Percentiles rank a stretch among this genome's conserved stretches.
Conservation (phyloP, 177 flowering plant species). For the Telopea speciosissima region DNA sequence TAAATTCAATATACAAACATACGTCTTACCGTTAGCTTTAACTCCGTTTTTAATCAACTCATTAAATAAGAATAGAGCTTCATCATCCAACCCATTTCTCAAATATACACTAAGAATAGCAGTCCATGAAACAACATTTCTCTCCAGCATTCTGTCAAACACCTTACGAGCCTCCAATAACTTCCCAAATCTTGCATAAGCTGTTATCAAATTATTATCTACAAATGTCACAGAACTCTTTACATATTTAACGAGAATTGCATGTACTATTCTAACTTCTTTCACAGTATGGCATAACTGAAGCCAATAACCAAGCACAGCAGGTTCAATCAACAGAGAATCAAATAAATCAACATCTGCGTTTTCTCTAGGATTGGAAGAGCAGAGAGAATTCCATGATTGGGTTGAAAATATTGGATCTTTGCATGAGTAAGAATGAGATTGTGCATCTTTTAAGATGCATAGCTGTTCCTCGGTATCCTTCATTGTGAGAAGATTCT, state of each 20-base stretch:
- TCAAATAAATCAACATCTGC: constrained; percentile 19
- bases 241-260: constrained; percentile 30
- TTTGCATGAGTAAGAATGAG: constrained; percentile 3
- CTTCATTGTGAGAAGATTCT: constrained; percentile 70
- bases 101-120: constrained; percentile 66
- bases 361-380: constrained; percentile 5
- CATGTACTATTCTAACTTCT: constrained; percentile 48
- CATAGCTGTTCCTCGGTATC: constrained; percentile 62
- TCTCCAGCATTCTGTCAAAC: constrained; percentile 59
- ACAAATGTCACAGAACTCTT: constrained; percentile 26
- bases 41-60: constrained; percentile 36
- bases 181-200: constrained; percentile 41
- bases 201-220: constrained; percentile 56
- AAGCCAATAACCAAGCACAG: constrained; percentile 38
- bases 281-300: constrained; percentile 31
- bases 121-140: constrained; percentile 81
- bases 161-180: constrained; percentile 53
- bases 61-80: constrained; percentile 37
- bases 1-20: constrained; percentile 61
- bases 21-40: constrained; percentile 42
- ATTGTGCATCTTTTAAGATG: constrained; percentile 38
- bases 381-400: background rate
- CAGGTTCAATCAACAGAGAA: constrained; percentile 13
- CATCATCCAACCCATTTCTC: constrained; percentile 41
- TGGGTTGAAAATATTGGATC: constrained; percentile 9